Conservation (phyloP, 768 basidiomycete genomes). For the Astraeus odoratus region DNA sequence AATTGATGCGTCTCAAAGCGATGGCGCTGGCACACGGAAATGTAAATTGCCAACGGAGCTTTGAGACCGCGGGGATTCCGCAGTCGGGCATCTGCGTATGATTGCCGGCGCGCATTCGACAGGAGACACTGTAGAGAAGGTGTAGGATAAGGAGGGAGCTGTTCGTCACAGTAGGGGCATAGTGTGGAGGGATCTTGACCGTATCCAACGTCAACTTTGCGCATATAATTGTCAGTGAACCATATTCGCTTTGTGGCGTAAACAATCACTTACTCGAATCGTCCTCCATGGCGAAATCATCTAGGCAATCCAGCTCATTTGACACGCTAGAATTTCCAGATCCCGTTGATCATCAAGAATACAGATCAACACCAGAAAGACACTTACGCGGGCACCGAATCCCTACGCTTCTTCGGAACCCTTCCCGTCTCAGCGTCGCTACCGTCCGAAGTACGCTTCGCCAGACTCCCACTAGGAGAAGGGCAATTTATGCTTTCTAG, state of each 20-base stretch:
- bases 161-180: slow-evolving; percentile 78
- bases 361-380: slow-evolving; percentile 6
- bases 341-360: slow-evolving; percentile 1
- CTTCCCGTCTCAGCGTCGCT: slow-evolving; percentile 23
- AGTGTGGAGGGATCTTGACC: slow-evolving; percentile 56
- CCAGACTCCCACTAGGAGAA: slow-evolving; percentile 12
- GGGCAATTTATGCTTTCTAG: slow-evolving; percentile 31
- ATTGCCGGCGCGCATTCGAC: slow-evolving; percentile 42
- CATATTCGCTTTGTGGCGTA: background rate
- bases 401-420: slow-evolving; percentile 29
- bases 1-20: slow-evolving; percentile 68
- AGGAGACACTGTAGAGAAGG: slow-evolving; percentile 52
- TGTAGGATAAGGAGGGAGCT: slow-evolving; percentile 56
- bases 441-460: slow-evolving; percentile 29
- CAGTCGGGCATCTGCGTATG: slow-evolving; percentile 55
- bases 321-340: slow-evolving; percentile 7
- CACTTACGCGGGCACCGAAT: slow-evolving; percentile 12
- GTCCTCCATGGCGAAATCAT: slow-evolving; percentile 24
- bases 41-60: slow-evolving; percentile 45
- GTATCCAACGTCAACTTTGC: slow-evolving; percentile 44
- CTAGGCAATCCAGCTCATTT: slow-evolving; percentile 8
- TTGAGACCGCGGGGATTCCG: slow-evolving; percentile 61
- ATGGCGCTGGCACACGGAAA: slow-evolving; percentile 71
- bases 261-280: slow-evolving; percentile 33
- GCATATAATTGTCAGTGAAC: background rate